These are phyloP conservation scores for Suillus variegatus DNA, from an alignment of 768 basidiomycete species.

Conservation along the genomic window DNA sequence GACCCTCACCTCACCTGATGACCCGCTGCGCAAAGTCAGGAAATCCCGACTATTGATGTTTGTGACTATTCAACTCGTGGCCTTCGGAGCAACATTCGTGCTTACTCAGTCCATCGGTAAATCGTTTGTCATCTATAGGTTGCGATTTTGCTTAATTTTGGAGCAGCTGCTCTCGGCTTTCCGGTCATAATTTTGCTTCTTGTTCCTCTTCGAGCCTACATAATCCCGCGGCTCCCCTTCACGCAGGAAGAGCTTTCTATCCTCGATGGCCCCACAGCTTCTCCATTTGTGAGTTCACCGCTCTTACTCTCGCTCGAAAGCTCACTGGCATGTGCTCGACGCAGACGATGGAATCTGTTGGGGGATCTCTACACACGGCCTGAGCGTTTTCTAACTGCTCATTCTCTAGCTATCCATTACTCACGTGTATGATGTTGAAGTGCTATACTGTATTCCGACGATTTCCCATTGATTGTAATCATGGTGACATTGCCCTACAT, in stretches of 20 bases:
- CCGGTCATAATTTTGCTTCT: conserved; percentile 86
- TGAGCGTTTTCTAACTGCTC: neutral
- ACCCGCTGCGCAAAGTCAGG: conserved; percentile 78
- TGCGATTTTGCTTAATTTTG: neutral
- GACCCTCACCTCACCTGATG: conserved; percentile 54
- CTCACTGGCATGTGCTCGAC: neutral
- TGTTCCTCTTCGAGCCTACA: conserved; percentile 68
- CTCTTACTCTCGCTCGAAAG: neutral
- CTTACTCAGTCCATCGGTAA: conserved; percentile 87
- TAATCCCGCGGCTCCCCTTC: conserved; percentile 79
- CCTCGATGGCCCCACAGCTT: conserved; percentile 89
- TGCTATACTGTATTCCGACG: neutral
- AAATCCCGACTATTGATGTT: conserved; percentile 74
- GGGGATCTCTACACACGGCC: conserved; percentile 25
- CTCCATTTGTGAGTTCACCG: conserved; percentile 68
- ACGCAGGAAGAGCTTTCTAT: conserved; percentile 75
- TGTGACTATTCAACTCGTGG: conserved; percentile 71
- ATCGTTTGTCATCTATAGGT: conserved; percentile 15
- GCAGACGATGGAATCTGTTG: conserved; percentile 48
- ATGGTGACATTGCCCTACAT: neutral
- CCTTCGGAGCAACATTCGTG: conserved; percentile 87
- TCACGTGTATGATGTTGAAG: neutral
- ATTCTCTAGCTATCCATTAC: neutral
- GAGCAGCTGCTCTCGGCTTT: conserved; percentile 83
- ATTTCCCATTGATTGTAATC: neutral